A percentile compares a stretch with the other conserved stretches of the same genome.
phyloP scores from a whole-genome alignment of 148 eudicot species.

The Rhododendron molle region DNA sequence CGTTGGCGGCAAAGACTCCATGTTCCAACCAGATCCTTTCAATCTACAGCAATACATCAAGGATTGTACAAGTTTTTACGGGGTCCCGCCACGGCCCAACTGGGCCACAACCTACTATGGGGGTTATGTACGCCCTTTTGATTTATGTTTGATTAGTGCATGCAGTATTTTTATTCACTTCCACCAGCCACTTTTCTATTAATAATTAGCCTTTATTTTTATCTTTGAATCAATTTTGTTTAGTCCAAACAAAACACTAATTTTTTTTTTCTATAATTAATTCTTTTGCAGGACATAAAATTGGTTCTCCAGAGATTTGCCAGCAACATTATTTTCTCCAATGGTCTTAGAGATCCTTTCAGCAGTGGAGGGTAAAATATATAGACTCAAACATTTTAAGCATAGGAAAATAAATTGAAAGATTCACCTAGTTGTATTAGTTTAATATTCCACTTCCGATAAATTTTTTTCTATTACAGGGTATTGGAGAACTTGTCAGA shows the following conservation, averaged over 20 bases:
- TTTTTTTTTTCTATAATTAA: background rate
- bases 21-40: conserved; percentile 31
- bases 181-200: too few species aligned
- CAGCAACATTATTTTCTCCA: conserved; percentile 62
- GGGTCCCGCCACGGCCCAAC: conserved; percentile 22
- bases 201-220: too few species aligned
- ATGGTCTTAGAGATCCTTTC: conserved; percentile 50
- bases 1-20: conserved; percentile 24
- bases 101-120: conserved; percentile 30
- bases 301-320: conserved; percentile 32
- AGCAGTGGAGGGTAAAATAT: conserved; percentile 43
- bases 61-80: conserved; percentile 10
- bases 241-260: background rate
- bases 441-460: background rate
- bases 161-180: too few species aligned
- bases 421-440: background rate
- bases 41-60: background rate
- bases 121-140: conserved; percentile 18
- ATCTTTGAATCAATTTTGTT: background rate
- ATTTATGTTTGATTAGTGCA: too few species aligned
- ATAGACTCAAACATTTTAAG: background rate
- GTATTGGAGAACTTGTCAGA: conserved; percentile 42
- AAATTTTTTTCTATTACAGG: conserved; percentile 12
- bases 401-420: background rate
- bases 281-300: conserved; percentile 33